Base-by-base conservation (phyloP, 1,284 basidiomycete species). In the Sporisorium exsertum region DNA sequence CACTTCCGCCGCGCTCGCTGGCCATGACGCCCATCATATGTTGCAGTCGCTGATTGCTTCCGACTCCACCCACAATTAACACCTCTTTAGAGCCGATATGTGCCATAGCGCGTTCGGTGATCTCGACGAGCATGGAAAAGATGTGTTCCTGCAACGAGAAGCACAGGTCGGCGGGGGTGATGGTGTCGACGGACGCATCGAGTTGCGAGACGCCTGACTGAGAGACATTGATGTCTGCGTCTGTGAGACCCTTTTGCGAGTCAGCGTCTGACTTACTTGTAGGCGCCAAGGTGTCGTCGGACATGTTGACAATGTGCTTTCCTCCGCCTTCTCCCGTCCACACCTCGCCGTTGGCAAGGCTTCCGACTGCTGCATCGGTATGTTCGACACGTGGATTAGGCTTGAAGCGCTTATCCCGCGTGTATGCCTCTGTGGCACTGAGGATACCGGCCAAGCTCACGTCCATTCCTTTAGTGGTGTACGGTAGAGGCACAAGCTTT, bases 11-110 rank as follows among this genome's bases (percentile, higher is more conserved):
- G 24, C 97, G 90, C 86, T 99, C 97, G 67, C 88, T 85, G 1
- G 94, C 94, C 97, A 99, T 99, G 72, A 94, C 91, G 16, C 92
- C 92, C 97, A 99, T 99, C 97, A 99, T 99, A 74, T 96, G 90
- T 87, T 99, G 97, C 53, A 99, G 87, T 57, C 96, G 88, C 81
- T 90, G 90, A 81, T 99, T 99, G 82, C 59, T 64, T 46, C 97
- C 97, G 16, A 99, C 97, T 45, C 97, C 97, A 4, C 97, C 97
- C 13, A 99, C 97, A 65, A 99, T 96, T 47, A 99, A 89, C 0
- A 98, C 96, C 83, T 99, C 96, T 82, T 90, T 93, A 78, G 93
- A 95, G 3, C 94, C 94, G 27, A 98, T 95, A 86, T 99, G 97
- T 22, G 97, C 97, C 96, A 99, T 98, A 0, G 97, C 97, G 47